phyloP scores from a whole-genome alignment of 495 filamentous ascomycete species.

The Penicillium antarcticum region DNA sequence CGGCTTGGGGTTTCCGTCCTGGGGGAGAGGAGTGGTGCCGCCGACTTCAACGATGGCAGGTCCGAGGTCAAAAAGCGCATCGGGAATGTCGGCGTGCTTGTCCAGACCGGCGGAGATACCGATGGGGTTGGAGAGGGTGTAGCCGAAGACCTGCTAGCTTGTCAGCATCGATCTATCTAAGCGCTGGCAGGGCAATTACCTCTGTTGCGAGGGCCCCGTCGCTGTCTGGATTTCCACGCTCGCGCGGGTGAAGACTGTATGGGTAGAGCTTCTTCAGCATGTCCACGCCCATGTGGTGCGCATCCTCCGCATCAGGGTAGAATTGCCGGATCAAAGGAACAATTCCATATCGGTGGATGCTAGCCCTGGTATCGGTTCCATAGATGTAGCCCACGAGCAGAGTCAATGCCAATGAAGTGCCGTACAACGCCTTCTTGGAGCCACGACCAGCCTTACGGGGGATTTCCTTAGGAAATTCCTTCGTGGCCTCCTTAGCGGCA shows the following conservation, averaged over 20 bases:
- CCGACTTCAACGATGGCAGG: constrained; percentile 86
- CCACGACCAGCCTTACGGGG: constrained; percentile 33
- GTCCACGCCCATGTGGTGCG: constrained; percentile 73
- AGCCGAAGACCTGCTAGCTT: constrained; percentile 64
- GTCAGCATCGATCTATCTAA: constrained; percentile 2
- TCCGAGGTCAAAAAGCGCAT: constrained; percentile 76
- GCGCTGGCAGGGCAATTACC: constrained; percentile 18
- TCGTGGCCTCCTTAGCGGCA: constrained; percentile 13
- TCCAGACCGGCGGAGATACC: constrained; percentile 92
- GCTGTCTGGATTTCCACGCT: constrained; percentile 57
- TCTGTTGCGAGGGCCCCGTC: constrained; percentile 51
- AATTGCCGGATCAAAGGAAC: constrained; percentile 68
- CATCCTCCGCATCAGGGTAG: constrained; percentile 84
- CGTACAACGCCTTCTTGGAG: constrained; percentile 48
- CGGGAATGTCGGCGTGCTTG: constrained; percentile 85
- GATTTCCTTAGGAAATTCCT: constrained; percentile 29
- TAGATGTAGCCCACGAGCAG: constrained; percentile 65
- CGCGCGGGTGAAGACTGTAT: constrained; percentile 66
- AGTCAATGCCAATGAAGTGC: constrained; percentile 51
- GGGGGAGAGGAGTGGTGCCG: constrained; percentile 79
- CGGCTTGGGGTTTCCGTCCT: constrained; percentile 81
- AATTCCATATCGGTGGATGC: constrained; percentile 76
- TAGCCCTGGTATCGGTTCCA: constrained; percentile 85
- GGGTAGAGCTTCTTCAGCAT: constrained; percentile 54
- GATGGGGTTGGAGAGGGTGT: constrained; percentile 75